Percentiles rank a stretch among this genome's conserved stretches.
Conservation (phyloP, 2,329 filamentous ascomycete species). For the Ophiostoma ulmi region DNA sequence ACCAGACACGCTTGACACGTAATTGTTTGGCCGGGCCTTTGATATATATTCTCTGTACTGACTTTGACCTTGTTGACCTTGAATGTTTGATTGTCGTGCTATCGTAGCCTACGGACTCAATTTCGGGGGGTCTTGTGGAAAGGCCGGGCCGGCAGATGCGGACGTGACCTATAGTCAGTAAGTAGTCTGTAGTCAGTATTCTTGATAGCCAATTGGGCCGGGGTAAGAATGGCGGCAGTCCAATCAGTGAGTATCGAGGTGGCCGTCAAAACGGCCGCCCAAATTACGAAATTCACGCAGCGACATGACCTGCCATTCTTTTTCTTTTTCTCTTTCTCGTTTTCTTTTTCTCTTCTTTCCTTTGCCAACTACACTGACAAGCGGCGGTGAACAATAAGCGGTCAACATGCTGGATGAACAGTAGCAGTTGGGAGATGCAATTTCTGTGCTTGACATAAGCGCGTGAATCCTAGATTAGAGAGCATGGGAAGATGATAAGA, state of each 20-base stretch:
- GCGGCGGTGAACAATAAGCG: not conserved
- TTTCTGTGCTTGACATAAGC: not conserved
- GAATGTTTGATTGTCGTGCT: not conserved
- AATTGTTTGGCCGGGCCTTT: not conserved
- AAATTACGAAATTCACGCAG: not conserved
- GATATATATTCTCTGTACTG: not conserved
- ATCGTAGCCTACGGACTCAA: not conserved
- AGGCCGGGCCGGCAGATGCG: slow-evolving; percentile 3
- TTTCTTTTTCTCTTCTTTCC: not conserved
- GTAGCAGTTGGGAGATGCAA: not conserved
- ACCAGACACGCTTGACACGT: not conserved
- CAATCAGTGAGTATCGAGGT: not conserved
- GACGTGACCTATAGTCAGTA: not conserved
- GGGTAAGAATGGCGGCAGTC: not conserved
- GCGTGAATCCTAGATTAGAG: too few species aligned
- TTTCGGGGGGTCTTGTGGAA: not conserved
- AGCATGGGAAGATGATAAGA: too few species aligned
- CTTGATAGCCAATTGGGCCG: not conserved
- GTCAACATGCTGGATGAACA: not conserved
- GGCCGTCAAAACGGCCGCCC: slow-evolving; percentile 2
- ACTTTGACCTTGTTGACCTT: not conserved
- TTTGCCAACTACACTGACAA: not conserved
- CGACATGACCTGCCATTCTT: not conserved
- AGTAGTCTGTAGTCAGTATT: not conserved
- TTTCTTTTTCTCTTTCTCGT: not conserved